phyloP scores from a whole-genome alignment of 768 basidiomycete species.

The Lactarius deliciosus region DNA sequence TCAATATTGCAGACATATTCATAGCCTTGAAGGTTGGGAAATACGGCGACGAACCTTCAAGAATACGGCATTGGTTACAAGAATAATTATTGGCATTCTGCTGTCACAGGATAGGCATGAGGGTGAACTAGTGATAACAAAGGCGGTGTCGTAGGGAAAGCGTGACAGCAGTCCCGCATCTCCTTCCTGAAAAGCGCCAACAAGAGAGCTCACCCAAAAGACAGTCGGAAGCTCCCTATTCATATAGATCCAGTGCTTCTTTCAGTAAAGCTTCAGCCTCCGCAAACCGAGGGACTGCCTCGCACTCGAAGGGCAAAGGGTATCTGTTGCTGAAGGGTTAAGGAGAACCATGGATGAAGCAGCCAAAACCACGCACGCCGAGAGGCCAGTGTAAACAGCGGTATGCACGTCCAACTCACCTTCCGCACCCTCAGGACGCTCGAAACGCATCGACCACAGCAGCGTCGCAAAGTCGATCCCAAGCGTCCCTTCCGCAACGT shows the following conservation, averaged over 20 bases:
- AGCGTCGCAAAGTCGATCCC: constrained; percentile 6
- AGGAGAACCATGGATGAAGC: not conserved
- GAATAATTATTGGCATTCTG: not conserved
- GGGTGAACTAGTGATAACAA: too few relatives aligned
- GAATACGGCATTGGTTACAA: not conserved
- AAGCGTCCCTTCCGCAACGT: not conserved
- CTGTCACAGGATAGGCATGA: not conserved
- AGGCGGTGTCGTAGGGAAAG: not conserved
- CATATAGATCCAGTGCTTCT: not conserved
- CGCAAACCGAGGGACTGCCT: constrained; percentile 6
- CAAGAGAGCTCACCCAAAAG: not conserved
- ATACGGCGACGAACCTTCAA: not conserved
- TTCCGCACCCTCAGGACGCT: not conserved
- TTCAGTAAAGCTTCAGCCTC: not conserved
- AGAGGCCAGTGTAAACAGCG: not conserved
- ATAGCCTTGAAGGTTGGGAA: too few relatives aligned
- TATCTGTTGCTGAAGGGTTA: not conserved
- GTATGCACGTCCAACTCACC: not conserved
- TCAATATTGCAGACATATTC: too few relatives aligned
- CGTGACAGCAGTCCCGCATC: not conserved
- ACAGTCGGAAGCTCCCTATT: not conserved
- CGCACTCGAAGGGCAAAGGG: constrained; percentile 5
- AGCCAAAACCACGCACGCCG: not conserved
- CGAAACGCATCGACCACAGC: constrained; percentile 1
- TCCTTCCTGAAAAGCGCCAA: not conserved